Percentiles rank a stretch among this genome's conserved stretches.
Conservation (phyloP, 192 early-diverging fungal species). For the Coemansia biformis region DNA sequence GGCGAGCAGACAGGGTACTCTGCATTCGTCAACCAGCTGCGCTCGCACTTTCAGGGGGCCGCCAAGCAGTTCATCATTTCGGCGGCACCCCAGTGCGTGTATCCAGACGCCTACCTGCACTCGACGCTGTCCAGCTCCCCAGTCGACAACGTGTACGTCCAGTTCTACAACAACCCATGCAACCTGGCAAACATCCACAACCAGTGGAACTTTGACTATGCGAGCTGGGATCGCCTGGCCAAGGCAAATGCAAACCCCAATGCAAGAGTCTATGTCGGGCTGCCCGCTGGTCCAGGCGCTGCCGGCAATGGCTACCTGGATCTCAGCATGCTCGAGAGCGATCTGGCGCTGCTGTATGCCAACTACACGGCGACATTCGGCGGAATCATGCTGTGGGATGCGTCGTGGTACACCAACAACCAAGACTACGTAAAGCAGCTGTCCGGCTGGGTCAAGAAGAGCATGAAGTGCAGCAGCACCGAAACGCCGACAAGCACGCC, state of each 20-base stretch:
- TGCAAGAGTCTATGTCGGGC: conserved; percentile 59
- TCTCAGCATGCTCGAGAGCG: conserved; percentile 31
- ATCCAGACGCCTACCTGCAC: conserved; percentile 61
- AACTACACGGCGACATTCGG: conserved; percentile 57
- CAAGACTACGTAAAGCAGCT: conserved; percentile 22
- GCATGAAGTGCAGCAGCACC: conserved; percentile 23
- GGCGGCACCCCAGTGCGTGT: conserved; percentile 70
- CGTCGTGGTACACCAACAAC: conserved; percentile 60
- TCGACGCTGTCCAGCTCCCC: conserved; percentile 52
- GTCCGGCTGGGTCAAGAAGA: conserved; percentile 37
- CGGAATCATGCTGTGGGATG: conserved; percentile 74
- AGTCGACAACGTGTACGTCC: conserved; percentile 65
- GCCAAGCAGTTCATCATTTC: conserved; percentile 57
- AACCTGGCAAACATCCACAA: conserved; percentile 47
- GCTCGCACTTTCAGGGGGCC: conserved; percentile 46
- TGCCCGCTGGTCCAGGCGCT: conserved; percentile 55
- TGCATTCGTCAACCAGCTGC: conserved; percentile 56
- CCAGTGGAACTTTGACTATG: conserved; percentile 66
- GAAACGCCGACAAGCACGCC: conserved; percentile 5
- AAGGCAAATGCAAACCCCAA: conserved; percentile 52
- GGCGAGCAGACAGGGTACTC: conserved; percentile 54
- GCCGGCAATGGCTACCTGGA: conserved; percentile 59
- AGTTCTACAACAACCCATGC: conserved; percentile 82
- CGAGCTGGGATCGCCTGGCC: conserved; percentile 61
- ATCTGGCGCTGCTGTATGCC: conserved; percentile 45